Evolutionary conservation across 441 rosid species (phyloP).

Genomic region (Macaranga tanarius): DNA sequence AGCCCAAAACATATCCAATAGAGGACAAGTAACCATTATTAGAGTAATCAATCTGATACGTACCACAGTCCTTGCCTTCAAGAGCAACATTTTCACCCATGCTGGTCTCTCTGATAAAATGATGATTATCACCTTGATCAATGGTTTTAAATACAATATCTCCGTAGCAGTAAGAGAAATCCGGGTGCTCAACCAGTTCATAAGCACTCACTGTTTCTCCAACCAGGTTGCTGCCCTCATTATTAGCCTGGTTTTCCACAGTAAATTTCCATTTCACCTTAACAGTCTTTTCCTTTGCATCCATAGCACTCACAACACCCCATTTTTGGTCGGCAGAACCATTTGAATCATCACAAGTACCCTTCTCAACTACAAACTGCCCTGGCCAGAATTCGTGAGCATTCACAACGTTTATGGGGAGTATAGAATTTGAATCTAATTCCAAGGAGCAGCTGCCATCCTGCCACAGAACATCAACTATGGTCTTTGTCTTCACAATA

Average conservation of each 20-base stretch:
- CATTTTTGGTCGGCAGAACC: conserved; percentile 44
- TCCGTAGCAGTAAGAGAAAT: conserved; percentile 60
- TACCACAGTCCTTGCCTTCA: conserved; percentile 23
- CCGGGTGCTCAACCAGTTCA: conserved; percentile 86
- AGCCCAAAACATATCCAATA: conserved; percentile 71
- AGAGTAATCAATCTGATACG: conserved; percentile 30
- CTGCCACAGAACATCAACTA: conserved; percentile 84
- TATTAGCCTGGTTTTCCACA: conserved; percentile 32
- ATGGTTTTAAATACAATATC: conserved; percentile 62
- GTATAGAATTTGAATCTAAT: conserved; percentile 56
- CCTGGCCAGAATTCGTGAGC: conserved; percentile 91
- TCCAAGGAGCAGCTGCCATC: conserved; percentile 59
- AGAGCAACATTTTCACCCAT: conserved; percentile 22
- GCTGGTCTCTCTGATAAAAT: conserved; percentile 25
- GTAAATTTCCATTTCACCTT: conserved; percentile 63
- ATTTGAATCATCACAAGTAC: conserved; percentile 40
- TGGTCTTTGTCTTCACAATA: conserved; percentile 62
- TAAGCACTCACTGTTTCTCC: conserved; percentile 81
- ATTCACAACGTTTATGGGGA: conserved; percentile 58
- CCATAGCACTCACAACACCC: conserved; percentile 66
- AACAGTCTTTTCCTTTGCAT: conserved; percentile 76
- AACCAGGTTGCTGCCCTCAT: conserved; percentile 30
- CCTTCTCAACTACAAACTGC: conserved; percentile 77
- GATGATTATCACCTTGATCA: conserved; percentile 28
- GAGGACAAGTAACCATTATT: conserved; percentile 41